phyloP scores from a whole-genome alignment of 306 rosid species.

The Dryas octopetala region DNA sequence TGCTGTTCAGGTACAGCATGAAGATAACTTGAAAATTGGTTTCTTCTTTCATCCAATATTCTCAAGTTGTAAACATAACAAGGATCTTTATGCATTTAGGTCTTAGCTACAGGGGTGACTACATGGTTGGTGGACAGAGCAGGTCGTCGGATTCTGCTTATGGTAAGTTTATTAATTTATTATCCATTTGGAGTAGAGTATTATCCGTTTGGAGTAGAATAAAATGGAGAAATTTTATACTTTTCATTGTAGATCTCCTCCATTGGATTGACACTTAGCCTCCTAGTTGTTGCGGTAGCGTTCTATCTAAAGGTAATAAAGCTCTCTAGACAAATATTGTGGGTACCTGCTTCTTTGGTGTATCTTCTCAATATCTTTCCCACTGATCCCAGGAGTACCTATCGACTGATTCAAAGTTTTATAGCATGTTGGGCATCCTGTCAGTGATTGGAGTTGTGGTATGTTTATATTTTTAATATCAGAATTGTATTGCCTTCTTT shows the following conservation, averaged over 20 bases:
- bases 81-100: slow-evolving; percentile 46
- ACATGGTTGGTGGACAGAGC: slow-evolving; percentile 85
- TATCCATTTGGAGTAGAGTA: slow-evolving; percentile 18
- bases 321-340: slow-evolving; percentile 1
- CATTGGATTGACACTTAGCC: slow-evolving; percentile 72
- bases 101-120: slow-evolving; percentile 73
- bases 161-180: slow-evolving; percentile 50
- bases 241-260: slow-evolving; percentile 71
- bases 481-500: background rate
- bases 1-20: slow-evolving; percentile 74
- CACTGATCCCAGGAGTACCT: slow-evolving; percentile 44
- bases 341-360: slow-evolving; percentile 3
- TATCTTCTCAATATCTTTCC: slow-evolving; percentile 10
- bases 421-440: slow-evolving; percentile 49
- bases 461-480: slow-evolving; percentile 29
- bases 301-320: slow-evolving; percentile 72
- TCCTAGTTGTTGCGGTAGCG: slow-evolving; percentile 63
- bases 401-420: slow-evolving; percentile 45
- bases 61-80: slow-evolving; percentile 30
- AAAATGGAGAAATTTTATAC: slow-evolving; percentile 13
- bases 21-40: slow-evolving; percentile 8
- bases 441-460: slow-evolving; percentile 89
- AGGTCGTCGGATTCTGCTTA: slow-evolving; percentile 80
- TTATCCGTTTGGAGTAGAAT: slow-evolving; percentile 16
- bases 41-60: slow-evolving; percentile 20